Percentiles rank a stretch among this genome's conserved stretches.
Evolutionary conservation across 2,329 filamentous ascomycete species (phyloP).

Genomic region (Aspergillus sp.): DNA sequence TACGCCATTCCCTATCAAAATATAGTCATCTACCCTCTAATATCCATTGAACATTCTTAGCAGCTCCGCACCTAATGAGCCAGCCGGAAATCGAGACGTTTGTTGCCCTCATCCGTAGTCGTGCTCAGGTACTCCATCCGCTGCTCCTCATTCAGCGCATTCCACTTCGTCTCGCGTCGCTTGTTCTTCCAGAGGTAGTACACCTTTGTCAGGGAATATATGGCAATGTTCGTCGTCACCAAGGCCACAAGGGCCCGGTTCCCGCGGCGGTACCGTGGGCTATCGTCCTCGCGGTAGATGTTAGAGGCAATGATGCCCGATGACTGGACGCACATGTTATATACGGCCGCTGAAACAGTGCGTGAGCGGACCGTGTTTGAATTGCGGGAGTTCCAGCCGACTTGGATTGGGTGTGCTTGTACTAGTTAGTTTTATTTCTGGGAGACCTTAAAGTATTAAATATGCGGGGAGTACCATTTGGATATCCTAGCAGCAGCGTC

Average conservation of each 20-base stretch:
- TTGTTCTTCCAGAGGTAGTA: constrained; percentile 28
- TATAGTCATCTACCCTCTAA: no score
- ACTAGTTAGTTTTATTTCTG: background rate
- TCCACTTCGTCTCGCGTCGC: constrained; percentile 28
- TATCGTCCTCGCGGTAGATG: constrained; percentile 27
- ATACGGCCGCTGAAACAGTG: constrained; percentile 38
- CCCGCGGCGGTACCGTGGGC: constrained; percentile 7
- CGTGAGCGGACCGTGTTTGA: constrained; percentile 40
- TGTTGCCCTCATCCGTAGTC: constrained; percentile 35
- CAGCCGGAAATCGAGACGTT: constrained; percentile 38
- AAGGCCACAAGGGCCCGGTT: constrained; percentile 52
- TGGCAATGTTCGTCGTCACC: constrained; percentile 45
- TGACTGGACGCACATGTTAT: constrained; percentile 43
- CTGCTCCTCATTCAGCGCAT: constrained; percentile 33
- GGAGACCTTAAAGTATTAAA: no score
- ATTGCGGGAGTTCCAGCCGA: constrained; percentile 41
- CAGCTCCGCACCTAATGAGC: constrained; percentile 13
- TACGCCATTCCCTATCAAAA: no score
- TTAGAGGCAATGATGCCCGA: constrained; percentile 36
- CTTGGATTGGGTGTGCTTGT: constrained; percentile 54
- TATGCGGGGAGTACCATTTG: constrained; percentile 38
- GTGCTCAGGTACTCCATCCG: constrained; percentile 28
- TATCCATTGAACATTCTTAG: background rate
- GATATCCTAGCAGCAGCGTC: constrained; percentile 54
- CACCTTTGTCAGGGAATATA: constrained; percentile 44